These are phyloP conservation scores for Aquanectria penicillioides DNA, from an alignment of 2,329 filamentous ascomycete species.

Conservation along the genomic window DNA sequence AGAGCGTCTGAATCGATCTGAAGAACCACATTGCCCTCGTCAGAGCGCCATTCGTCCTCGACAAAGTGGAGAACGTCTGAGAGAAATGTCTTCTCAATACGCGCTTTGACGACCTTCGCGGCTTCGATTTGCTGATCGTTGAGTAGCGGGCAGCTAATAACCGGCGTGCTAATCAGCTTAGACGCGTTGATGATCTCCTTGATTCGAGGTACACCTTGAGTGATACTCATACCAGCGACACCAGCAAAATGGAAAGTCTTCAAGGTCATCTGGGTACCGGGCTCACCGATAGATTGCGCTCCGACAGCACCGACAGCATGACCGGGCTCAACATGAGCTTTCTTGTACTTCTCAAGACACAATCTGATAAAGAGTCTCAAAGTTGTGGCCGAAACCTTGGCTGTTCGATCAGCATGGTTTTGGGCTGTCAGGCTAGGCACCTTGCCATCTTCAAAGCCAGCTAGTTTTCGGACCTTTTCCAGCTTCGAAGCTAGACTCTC, in stretches of 20 bases:
- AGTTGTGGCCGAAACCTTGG: slow-evolving; percentile 82
- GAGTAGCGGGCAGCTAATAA: slow-evolving; percentile 87
- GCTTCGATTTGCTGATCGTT: slow-evolving; percentile 79
- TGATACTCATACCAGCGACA: slow-evolving; percentile 99
- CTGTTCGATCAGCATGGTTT: slow-evolving; percentile 73
- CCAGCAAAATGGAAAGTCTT: slow-evolving; percentile 99
- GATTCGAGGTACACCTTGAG: slow-evolving; percentile 98
- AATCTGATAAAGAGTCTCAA: slow-evolving; percentile 80
- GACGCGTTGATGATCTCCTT: slow-evolving; percentile 99
- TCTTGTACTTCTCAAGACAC: slow-evolving; percentile 90
- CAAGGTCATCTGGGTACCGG: slow-evolving; percentile 98
- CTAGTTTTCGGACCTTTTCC: slow-evolving; percentile 59
- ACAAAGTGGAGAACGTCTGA: slow-evolving; percentile 83
- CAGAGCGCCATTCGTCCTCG: slow-evolving; percentile 87
- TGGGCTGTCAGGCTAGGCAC: slow-evolving; percentile 41
- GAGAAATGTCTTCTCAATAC: slow-evolving; percentile 94
- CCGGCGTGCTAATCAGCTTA: slow-evolving; percentile 90
- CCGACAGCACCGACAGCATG: slow-evolving; percentile 96
- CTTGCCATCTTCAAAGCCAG: slow-evolving; percentile 56
- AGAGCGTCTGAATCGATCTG: slow-evolving; percentile 84
- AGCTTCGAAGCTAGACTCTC: slow-evolving; percentile 69
- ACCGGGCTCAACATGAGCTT: slow-evolving; percentile 90
- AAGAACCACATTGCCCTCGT: slow-evolving; percentile 80
- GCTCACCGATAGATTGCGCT: slow-evolving; percentile 97
- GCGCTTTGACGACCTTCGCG: slow-evolving; percentile 89